Conservation (phyloP, 1,284 basidiomycete genomes). For the Pascua sp. region DNA sequence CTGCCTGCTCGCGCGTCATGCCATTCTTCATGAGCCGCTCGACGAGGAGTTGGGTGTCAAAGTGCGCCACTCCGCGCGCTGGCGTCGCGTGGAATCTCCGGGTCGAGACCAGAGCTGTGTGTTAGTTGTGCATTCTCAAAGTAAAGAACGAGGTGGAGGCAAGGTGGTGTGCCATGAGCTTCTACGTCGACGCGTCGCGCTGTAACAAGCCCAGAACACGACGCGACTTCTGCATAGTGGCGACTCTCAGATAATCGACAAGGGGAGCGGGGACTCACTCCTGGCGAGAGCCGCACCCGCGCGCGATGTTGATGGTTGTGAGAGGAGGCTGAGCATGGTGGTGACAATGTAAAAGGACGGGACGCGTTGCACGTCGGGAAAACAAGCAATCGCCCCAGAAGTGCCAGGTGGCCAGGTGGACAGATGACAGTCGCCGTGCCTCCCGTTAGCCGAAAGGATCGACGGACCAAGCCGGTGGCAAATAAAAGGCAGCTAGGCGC, state of each 20-base stretch:
- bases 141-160: neutral
- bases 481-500: neutral
- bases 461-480: slow-evolving; percentile 1
- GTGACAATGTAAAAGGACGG: neutral
- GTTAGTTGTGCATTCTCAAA: neutral
- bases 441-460: too few species aligned
- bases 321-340: slow-evolving; percentile 26
- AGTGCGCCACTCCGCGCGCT: slow-evolving; percentile 54
- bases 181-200: neutral
- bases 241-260: too few species aligned
- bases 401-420: too few species aligned
- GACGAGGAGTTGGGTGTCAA: slow-evolving; percentile 92
- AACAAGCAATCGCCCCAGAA: neutral
- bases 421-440: neutral
- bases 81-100: slow-evolving; percentile 16
- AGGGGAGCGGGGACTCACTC: slow-evolving; percentile 19
- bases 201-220: neutral
- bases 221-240: too few species aligned
- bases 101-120: slow-evolving; percentile 2
- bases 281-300: slow-evolving; percentile 29
- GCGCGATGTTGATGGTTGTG: slow-evolving; percentile 32
- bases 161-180: slow-evolving; percentile 2
- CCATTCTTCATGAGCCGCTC: slow-evolving; percentile 82
- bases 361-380: neutral
- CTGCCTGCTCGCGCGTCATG: slow-evolving; percentile 79